Base-by-base conservation (phyloP, 2,329 filamentous ascomycete species). In the Scolecobasidium constrictum region DNA sequence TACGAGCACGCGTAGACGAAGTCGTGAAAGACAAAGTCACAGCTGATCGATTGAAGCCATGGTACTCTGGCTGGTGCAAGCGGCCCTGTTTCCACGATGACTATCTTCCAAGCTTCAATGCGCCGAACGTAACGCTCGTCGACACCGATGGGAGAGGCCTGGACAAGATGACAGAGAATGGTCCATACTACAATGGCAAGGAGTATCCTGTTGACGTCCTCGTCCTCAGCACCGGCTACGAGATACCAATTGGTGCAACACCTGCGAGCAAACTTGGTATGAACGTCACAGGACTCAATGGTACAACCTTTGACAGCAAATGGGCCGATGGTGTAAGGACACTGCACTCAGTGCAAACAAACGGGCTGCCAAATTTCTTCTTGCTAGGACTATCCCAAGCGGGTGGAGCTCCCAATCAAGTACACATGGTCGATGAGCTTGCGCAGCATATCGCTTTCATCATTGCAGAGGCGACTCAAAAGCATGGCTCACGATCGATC, bases 11-110 rank as follows among this genome's bases (percentile, higher is more conserved):
- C 2, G 59, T 68, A 4, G 62, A 66, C 18, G 49, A 59, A 0
- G 55, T 67, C n/a, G 75, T 81, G n/a, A 55, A 67, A 26, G 67
- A 80, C 48, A 55, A 57, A 13, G 56, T 54, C 2, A 73, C 68
- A 0, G 76, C 77, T 0, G 64, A 65, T 21, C 64, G 57, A 2
- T 63, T 81, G 4, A 73, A 76, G 52, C 62, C 75, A 0, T 78
- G 73, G 72, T 81, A 81, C 51, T 23, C 19, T 6, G 19, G 31
- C 31, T 79, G 72, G 68, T 82, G 78, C 62, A 82, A 82, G 55
- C 68, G 78, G 0, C 76, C 77, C 0, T 69, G 64, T 21, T 78
- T 77, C 55, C 71, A 72, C 56, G 72, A 78, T 50, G 63, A 66
- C 4, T 78, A 73, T 50, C 65, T 78, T 2, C 52, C 61, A 7